phyloP scores from a whole-genome alignment of 2,329 filamentous ascomycete species.

The Alternaria sp. region DNA sequence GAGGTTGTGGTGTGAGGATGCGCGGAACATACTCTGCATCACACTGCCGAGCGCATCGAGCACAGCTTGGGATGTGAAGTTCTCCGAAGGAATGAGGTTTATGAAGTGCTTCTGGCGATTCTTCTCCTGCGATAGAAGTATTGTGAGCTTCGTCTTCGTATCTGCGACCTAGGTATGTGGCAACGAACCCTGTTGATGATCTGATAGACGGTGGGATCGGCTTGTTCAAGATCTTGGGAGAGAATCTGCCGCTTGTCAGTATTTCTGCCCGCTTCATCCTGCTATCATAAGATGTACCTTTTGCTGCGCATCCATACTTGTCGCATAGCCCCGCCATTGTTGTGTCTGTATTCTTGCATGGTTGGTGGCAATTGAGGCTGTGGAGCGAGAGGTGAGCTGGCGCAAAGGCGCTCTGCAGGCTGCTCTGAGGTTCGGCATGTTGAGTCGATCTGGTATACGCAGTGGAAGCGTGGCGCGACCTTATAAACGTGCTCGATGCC shows the following conservation, averaged over 20 bases:
- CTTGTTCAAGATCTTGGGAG: slow-evolving; percentile 77
- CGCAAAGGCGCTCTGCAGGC: slow-evolving; percentile 50
- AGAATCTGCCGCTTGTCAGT: slow-evolving; percentile 67
- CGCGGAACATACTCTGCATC: slow-evolving; percentile 50
- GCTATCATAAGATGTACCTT: slow-evolving; percentile 46
- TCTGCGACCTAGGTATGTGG: slow-evolving; percentile 14
- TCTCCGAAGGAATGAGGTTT: slow-evolving; percentile 98
- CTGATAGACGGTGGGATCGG: slow-evolving; percentile 84
- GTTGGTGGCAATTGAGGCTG: slow-evolving; percentile 36
- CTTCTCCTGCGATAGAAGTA: slow-evolving; percentile 73
- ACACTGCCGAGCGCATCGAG: slow-evolving; percentile 87
- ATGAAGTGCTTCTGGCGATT: slow-evolving; percentile 96
- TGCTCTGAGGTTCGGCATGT: slow-evolving; percentile 53
- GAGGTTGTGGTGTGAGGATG: slow-evolving; percentile 66
- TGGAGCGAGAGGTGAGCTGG: slow-evolving; percentile 38
- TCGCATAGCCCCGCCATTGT: slow-evolving; percentile 50
- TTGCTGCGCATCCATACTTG: slow-evolving; percentile 56
- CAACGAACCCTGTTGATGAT: slow-evolving; percentile 84
- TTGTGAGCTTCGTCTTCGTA: slow-evolving; percentile 23
- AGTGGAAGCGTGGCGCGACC: slow-evolving; percentile 19
- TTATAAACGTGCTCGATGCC: slow-evolving; percentile 27
- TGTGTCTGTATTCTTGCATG: slow-evolving; percentile 40
- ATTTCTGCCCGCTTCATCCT: not conserved
- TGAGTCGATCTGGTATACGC: slow-evolving; percentile 12
- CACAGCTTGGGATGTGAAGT: slow-evolving; percentile 97